Percentiles rank a stretch among this genome's conserved stretches.
These are phyloP conservation scores for Hypoxylon sp. DNA, from an alignment of 2,329 filamentous ascomycete genomes.

Conservation along the genomic window DNA sequence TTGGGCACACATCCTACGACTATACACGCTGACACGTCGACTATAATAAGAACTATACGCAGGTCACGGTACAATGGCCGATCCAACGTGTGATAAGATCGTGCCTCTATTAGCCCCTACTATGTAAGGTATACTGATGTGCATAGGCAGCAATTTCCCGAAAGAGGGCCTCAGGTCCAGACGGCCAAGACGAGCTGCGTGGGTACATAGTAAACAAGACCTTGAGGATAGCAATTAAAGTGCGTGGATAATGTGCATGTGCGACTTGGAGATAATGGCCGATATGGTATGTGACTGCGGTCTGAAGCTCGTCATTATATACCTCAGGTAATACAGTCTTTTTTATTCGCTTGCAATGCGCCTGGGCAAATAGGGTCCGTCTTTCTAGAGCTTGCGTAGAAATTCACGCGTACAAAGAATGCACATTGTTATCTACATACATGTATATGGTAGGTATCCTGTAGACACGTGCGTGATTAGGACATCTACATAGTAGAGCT, in stretches of 20 bases:
- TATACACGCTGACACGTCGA: too few species aligned
- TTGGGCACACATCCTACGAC: too few species aligned
- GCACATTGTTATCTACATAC: not conserved
- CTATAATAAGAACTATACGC: not conserved
- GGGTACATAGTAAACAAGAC: conserved; percentile 11
- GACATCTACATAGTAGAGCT: too few species aligned
- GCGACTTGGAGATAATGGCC: not conserved
- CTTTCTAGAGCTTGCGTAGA: not conserved
- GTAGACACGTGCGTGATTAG: not conserved
- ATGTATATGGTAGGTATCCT: conserved; percentile 1
- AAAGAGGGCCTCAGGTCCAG: too few species aligned
- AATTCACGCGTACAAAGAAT: not conserved
- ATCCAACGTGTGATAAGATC: conserved; percentile 19
- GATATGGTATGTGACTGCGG: not conserved
- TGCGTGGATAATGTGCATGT: conserved; percentile 9
- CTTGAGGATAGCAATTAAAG: conserved; percentile 1
- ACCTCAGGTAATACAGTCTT: not conserved
- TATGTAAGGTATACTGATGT: conserved; percentile 33
- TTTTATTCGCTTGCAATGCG: too few species aligned
- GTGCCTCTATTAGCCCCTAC: conserved; percentile 22
- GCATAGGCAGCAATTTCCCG: conserved; percentile 36
- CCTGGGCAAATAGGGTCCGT: too few species aligned
- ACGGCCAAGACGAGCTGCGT: conserved; percentile 12
- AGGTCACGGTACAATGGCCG: conserved; percentile 24
- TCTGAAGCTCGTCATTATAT: not conserved